Evolutionary conservation across 495 filamentous ascomycete genomes (phyloP), one percentile per base, ranked within the genome.

Genomic region (Penicillium arizonense): DNA sequence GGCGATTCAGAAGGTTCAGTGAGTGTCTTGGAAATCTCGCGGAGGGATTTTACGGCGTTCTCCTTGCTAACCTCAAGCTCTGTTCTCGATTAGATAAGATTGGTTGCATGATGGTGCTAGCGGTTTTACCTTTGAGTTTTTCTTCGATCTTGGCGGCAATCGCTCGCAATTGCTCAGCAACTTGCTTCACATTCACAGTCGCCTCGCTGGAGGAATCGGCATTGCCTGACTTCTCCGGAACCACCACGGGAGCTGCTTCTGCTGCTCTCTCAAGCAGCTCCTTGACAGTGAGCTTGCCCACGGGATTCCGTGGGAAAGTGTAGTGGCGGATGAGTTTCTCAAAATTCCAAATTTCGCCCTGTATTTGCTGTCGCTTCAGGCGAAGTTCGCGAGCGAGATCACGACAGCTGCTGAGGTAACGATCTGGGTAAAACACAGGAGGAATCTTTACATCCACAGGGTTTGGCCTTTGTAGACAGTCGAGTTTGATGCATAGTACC

Each of bases 341-440:
- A 43, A 82, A 48, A 28, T 68, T 62, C 24, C 70, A 56, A 12
- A 82, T 65, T 28, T 76, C 67, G 24, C 73, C 61, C 16, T 64
- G 61, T 4, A 74, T 66, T 20, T 69, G 55, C 8, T 72, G 64
- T 58, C 69, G 70, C 39, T 67, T 67, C 5, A 59, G 45, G 12
- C 76, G 71, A 50, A 82, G 73, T n/a, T 77, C 77, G 43, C 68
- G 76, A 16, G 83, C 71, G 50, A 78, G 60, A 2, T 83, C 74
- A 54, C 75, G 76, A 52, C 79, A 81, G 32, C 67, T 70, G 46
- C 82, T 77, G 52, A 91, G 67, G 67, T 96, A 96, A 33, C 90
- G 79, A 65, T 96, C 91, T 7, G 85, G 78, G 59, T 92, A 95
- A 57, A 91, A 84, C 0, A 82, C 75, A 13, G 81, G 70, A 28